Base-by-base conservation (phyloP, 805 yeast genomes). In the Yamadazyma insecticola region DNA sequence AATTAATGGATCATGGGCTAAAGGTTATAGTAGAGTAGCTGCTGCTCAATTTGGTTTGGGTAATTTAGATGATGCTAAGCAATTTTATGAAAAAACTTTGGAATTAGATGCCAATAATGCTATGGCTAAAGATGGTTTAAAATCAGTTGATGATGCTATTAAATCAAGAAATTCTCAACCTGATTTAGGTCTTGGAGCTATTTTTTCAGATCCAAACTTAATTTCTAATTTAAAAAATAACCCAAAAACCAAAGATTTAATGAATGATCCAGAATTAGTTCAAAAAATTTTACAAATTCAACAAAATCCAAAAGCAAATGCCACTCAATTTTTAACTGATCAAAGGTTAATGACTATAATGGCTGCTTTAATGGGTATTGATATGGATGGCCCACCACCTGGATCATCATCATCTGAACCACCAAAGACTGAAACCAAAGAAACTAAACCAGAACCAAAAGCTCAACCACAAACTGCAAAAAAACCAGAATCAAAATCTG, bases 41-140 rank as follows among this genome's bases (percentile, higher is more conserved):
- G 89, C 97, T 43, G 98, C 98, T 19, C 76, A 81, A 29, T 81
- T 70, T 49, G 98, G 98, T n/a, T 65, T 83, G 38, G 87, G 87
- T 12, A 74, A 84, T 38, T 71, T 80, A 29, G 88, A 83, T 18
- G 83, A 75, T 14, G 92, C 97, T 27, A 74, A 74, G 45, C 57
- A 58, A 16, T 68, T 82, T 16, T 90, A 87, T 60, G 66, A 77
- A 42, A 81, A 81, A 55, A 94, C 96, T 6, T 63, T 90, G 44
- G 83, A 81, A 50, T 57, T 88, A 36, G 97, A 90, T 47, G 72
- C 92, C 16, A 32, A 66, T 32, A 92, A 92, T 55, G 78, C 86
- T 38, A 84, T 85, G 77, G 97, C 97, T 24, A 70, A 79, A 56
- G 78, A 78, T 29, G 98, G 97, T 3, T 60, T 89, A 37, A 61